These are phyloP conservation scores for Phyllosticta paracitricarpa DNA, from an alignment of 2,329 filamentous ascomycete species.

Conservation along the genomic window DNA sequence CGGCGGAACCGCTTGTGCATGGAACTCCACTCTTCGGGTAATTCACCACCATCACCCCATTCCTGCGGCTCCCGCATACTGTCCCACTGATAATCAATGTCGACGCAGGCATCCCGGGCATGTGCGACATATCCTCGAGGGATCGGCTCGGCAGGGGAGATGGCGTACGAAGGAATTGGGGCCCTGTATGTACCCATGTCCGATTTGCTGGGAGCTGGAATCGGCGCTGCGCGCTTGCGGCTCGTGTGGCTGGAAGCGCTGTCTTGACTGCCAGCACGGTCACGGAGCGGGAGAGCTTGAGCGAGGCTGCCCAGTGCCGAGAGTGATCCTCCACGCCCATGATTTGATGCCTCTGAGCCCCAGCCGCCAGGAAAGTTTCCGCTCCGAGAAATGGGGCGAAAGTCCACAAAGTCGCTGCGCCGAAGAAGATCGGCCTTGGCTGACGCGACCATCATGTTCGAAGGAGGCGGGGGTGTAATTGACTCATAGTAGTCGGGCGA, in stretches of 20 bases:
- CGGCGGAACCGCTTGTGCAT: slow-evolving; percentile 88
- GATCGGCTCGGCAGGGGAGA: slow-evolving; percentile 71
- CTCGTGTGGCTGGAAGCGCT: slow-evolving; percentile 20
- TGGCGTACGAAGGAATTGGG: slow-evolving; percentile 71
- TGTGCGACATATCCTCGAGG: slow-evolving; percentile 83
- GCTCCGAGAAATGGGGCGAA: slow-evolving; percentile 26
- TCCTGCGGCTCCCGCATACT: slow-evolving; percentile 67
- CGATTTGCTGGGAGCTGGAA: slow-evolving; percentile 17
- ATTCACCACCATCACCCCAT: slow-evolving; percentile 81
- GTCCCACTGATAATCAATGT: slow-evolving; percentile 94
- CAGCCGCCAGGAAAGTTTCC: slow-evolving; percentile 48
- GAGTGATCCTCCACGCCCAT: slow-evolving; percentile 15
- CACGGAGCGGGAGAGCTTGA: slow-evolving; percentile 31
- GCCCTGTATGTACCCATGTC: slow-evolving; percentile 49
- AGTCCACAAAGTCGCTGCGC: slow-evolving; percentile 55
- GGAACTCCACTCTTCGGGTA: slow-evolving; percentile 87
- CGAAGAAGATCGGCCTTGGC: slow-evolving; percentile 82
- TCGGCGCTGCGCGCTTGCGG: slow-evolving; percentile 16
- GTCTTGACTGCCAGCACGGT: slow-evolving; percentile 37
- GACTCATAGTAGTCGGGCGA: slow-evolving; percentile 87
- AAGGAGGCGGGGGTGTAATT: slow-evolving; percentile 80
- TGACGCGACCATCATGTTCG: slow-evolving; percentile 74
- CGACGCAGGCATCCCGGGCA: slow-evolving; percentile 73
- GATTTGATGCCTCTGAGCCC: slow-evolving; percentile 26
- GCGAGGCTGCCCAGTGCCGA: slow-evolving; percentile 26